phyloP scores from a whole-genome alignment of 2,329 filamentous ascomycete species.

The Arachnopeziza araneosa region DNA sequence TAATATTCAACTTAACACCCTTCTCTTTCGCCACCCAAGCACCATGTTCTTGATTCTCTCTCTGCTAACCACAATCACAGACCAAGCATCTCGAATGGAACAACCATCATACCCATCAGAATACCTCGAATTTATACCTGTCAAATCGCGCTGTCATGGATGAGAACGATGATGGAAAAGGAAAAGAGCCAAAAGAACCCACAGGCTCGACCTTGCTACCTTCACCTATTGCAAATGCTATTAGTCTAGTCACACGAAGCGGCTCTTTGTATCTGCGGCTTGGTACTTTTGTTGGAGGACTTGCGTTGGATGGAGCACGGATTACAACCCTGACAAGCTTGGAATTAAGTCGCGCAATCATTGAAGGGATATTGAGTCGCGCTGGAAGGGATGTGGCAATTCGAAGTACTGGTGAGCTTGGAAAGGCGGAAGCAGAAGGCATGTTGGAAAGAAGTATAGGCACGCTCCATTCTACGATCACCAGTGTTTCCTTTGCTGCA shows the following conservation, averaged over 20 bases:
- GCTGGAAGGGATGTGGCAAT: conserved; percentile 33
- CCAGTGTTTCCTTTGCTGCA: conserved; percentile 55
- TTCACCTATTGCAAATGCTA: conserved; percentile 48
- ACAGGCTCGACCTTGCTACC: conserved; percentile 48
- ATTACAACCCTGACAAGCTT: conserved; percentile 34
- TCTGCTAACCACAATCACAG: neutral
- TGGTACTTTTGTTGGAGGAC: conserved; percentile 32
- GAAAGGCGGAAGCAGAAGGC: conserved; percentile 48
- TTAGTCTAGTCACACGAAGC: conserved; percentile 56
- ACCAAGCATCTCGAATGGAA: neutral
- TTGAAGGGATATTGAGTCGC: conserved; percentile 33
- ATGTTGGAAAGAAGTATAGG: conserved; percentile 52
- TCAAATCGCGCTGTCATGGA: conserved; percentile 52
- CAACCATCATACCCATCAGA: neutral
- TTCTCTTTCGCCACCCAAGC: conserved; percentile 6
- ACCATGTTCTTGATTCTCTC: neutral
- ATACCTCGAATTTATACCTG: conserved; percentile 32
- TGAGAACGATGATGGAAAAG: conserved; percentile 20
- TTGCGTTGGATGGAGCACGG: conserved; percentile 33
- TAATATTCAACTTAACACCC: neutral
- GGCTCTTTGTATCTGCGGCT: conserved; percentile 44
- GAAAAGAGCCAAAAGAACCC: conserved; percentile 2
- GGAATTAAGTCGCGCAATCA: conserved; percentile 33
- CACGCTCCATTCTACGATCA: conserved; percentile 51
- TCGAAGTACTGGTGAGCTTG: conserved; percentile 36